These are phyloP conservation scores for Hymenoscyphus occultus DNA, from an alignment of 2,329 filamentous ascomycete species.

Conservation along the genomic window DNA sequence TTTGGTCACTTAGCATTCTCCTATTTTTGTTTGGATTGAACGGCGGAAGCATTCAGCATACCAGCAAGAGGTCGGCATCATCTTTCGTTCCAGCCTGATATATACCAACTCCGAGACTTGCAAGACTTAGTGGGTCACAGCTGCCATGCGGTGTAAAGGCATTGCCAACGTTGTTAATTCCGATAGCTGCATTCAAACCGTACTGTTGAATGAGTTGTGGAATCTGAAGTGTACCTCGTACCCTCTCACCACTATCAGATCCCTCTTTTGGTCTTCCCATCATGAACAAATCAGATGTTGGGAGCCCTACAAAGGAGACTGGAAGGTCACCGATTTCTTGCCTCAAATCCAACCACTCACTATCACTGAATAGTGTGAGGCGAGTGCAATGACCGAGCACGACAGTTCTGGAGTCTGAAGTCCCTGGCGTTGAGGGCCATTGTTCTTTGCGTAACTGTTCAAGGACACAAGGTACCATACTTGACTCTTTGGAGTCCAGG, in stretches of 20 bases:
- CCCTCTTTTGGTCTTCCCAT: slow-evolving; percentile 48
- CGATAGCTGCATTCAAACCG: slow-evolving; percentile 57
- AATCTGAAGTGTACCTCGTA: slow-evolving; percentile 61
- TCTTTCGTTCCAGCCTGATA: slow-evolving; percentile 63
- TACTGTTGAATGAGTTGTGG: slow-evolving; percentile 57
- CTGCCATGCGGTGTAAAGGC: slow-evolving; percentile 70
- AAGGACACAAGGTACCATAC: slow-evolving; percentile 55
- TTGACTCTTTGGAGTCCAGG: slow-evolving; percentile 47
- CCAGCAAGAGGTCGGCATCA: slow-evolving; percentile 58
- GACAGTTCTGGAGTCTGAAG: slow-evolving; percentile 44
- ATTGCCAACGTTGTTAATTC: slow-evolving; percentile 72
- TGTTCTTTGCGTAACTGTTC: slow-evolving; percentile 45
- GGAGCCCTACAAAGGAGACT: slow-evolving; percentile 65
- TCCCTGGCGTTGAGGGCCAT: slow-evolving; percentile 44
- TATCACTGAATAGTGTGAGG: slow-evolving; percentile 52
- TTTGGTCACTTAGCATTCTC: slow-evolving; percentile 13
- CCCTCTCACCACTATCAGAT: slow-evolving; percentile 34
- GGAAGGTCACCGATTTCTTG: slow-evolving; percentile 51
- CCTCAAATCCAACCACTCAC: slow-evolving; percentile 50
- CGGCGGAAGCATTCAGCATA: slow-evolving; percentile 36
- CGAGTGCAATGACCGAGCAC: slow-evolving; percentile 68
- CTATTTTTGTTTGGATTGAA: background rate
- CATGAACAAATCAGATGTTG: slow-evolving; percentile 71
- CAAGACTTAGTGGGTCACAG: slow-evolving; percentile 62
- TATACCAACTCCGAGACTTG: slow-evolving; percentile 60